A percentile compares a stretch with the other conserved stretches of the same genome.
These are phyloP conservation scores for Mycena albidolilacea DNA, from an alignment of 768 basidiomycete genomes.

Conservation along the genomic window DNA sequence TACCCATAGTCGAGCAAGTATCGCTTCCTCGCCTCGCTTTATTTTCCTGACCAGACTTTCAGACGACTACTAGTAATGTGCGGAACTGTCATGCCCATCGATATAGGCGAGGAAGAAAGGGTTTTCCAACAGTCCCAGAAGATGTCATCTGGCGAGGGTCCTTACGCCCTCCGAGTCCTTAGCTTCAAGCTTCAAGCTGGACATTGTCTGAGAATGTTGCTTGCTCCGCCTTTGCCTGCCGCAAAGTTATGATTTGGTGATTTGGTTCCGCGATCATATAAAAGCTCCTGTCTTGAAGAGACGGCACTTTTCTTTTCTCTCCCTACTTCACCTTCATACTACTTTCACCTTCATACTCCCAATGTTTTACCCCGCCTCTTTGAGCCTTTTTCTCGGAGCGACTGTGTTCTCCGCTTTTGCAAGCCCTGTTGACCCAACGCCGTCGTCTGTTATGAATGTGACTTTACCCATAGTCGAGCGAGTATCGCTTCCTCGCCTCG, in stretches of 20 bases:
- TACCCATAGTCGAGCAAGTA: no score
- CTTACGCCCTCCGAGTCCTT: no score
- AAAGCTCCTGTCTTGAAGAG: not conserved
- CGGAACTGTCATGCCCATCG: not conserved
- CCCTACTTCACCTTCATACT: no score
- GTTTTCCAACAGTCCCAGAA: not conserved
- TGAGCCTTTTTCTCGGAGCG: slow-evolving; percentile 3
- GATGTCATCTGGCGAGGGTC: not conserved
- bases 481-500: no score
- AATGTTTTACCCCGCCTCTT: slow-evolving; percentile 27
- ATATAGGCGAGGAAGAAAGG: not conserved
- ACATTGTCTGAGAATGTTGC: no score
- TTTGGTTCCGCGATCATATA: not conserved
- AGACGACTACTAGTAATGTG: not conserved
- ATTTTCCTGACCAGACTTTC: not conserved
- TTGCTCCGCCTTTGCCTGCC: no score
- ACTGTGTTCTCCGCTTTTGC: not conserved
- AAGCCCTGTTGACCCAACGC: slow-evolving; percentile 7
- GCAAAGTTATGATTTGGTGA: not conserved
- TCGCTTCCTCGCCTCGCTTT: not conserved
- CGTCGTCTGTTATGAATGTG: not conserved
- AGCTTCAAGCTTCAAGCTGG: no score
- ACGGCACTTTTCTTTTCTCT: not conserved
- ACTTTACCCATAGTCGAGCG: no score
- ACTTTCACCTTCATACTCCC: not conserved